phyloP scores from a whole-genome alignment of 106 monocot genomes.

The Platanthera zijinensis region DNA sequence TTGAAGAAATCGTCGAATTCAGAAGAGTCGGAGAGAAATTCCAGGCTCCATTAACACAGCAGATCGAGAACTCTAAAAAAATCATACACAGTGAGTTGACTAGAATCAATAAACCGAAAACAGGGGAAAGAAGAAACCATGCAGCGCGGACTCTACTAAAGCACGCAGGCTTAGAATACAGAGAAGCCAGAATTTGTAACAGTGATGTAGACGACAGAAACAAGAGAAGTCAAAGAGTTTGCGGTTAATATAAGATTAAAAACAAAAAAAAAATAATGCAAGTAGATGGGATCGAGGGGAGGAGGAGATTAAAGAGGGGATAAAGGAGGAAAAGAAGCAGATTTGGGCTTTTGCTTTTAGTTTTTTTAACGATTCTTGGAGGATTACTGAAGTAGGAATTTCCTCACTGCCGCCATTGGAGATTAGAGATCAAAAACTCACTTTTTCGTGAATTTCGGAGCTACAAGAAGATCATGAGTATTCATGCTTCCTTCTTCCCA shows the following conservation, averaged over 20 bases:
- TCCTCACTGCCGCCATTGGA: slow-evolving; percentile 4
- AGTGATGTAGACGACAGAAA: background rate
- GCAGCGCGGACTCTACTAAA: background rate
- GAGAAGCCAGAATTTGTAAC: background rate
- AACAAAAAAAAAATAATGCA: slow-evolving; percentile 5
- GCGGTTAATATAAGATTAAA: background rate
- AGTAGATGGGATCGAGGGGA: slow-evolving; percentile 4
- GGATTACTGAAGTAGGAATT: slow-evolving; percentile 7
- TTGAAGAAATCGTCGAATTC: background rate
- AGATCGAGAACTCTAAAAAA: slow-evolving; percentile 3
- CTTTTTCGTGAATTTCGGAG: too few relatives aligned
- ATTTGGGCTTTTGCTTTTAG: background rate
- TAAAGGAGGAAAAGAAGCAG: background rate
- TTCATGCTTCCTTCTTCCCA: background rate
- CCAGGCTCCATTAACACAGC: background rate
- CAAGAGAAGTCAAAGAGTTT: background rate
- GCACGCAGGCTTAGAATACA: background rate
- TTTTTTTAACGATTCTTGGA: background rate
- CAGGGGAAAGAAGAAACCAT: slow-evolving; percentile 8
- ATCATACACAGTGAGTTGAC: background rate
- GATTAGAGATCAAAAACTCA: background rate
- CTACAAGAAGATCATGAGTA: too few relatives aligned
- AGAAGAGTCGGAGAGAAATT: background rate
- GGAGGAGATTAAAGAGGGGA: background rate
- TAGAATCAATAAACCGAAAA: slow-evolving; percentile 5